A percentile compares a stretch with the other conserved stretches of the same genome.
Conservation (phyloP, 2,329 filamentous ascomycete genomes). For the Thermothelomyces thermophilus region DNA sequence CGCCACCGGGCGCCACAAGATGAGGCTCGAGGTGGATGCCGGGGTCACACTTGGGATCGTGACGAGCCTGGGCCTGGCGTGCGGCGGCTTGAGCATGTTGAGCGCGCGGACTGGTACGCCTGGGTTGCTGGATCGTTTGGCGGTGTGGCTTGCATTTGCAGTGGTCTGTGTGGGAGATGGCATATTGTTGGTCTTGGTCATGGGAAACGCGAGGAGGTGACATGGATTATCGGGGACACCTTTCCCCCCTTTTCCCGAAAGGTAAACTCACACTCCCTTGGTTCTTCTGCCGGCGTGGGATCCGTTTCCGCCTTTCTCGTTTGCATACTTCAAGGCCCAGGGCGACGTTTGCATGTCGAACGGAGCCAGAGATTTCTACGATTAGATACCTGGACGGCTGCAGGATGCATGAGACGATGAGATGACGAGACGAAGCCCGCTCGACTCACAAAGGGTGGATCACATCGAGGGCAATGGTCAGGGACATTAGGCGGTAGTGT, state of each 20-base stretch:
- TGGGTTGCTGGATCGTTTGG: conserved; percentile 37
- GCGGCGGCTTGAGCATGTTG: conserved; percentile 53
- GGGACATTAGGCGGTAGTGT: neutral
- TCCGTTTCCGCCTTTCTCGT: no score
- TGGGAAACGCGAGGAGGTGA: conserved; percentile 31
- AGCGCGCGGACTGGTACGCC: conserved; percentile 42
- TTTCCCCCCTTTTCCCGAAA: no score
- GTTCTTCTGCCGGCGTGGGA: no score
- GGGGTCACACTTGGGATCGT: conserved; percentile 65
- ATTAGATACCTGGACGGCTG: conserved; percentile 1
- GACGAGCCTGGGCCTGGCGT: conserved; percentile 57
- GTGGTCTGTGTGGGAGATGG: conserved; percentile 44
- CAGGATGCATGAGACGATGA: neutral
- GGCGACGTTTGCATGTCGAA: conserved; percentile 17
- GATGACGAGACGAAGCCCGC: neutral
- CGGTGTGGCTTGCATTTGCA: conserved; percentile 39
- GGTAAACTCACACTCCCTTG: no score
- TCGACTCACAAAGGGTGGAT: neutral
- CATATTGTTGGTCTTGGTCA: conserved; percentile 46
- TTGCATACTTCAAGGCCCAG: neutral
- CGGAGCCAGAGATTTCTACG: neutral
- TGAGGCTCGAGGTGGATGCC: conserved; percentile 65
- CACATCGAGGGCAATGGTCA: neutral
- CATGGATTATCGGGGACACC: no score
- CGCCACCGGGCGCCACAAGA: conserved; percentile 59